Conservation (phyloP, 805 yeast genomes). For the Spathaspora sp. region DNA sequence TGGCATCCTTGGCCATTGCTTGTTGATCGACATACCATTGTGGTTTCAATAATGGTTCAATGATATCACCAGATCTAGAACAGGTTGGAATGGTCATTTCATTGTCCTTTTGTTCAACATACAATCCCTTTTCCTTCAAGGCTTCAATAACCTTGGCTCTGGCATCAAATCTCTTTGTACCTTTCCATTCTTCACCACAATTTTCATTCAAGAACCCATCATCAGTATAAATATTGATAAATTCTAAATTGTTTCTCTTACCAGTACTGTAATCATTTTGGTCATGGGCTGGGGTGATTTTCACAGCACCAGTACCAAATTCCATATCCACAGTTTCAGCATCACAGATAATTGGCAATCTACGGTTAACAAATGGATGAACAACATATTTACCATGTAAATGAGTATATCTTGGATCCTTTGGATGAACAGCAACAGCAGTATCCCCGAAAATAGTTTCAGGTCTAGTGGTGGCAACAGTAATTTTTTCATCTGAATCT, state of each 20-base stretch:
- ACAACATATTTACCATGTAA: conserved; percentile 88
- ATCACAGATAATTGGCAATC: conserved; percentile 86
- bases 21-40: conserved; percentile 98
- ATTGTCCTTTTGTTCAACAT: conserved; percentile 82
- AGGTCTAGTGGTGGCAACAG: conserved; percentile 98
- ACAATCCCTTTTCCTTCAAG: conserved; percentile 64
- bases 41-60: conserved; percentile 95
- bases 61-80: conserved; percentile 94
- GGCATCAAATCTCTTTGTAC: conserved; percentile 92
- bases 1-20: conserved; percentile 84
- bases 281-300: conserved; percentile 98
- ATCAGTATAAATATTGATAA: conserved; percentile 87
- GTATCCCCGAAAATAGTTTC: conserved; percentile 98
- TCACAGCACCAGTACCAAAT: conserved; percentile 99
- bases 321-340: conserved; percentile 97
- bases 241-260: conserved; percentile 85
- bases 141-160: conserved; percentile 78
- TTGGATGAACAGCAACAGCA: conserved; percentile 96
- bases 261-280: conserved; percentile 96
- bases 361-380: conserved; percentile 86
- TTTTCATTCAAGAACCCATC: conserved; percentile 86
- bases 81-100: conserved; percentile 95
- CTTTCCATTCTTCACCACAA: conserved; percentile 86
- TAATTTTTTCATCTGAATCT: conserved; percentile 75
- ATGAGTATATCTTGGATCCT: conserved; percentile 88